phyloP scores from a whole-genome alignment of 176 grass and related monocot species.

The Aegilops speltoides region DNA sequence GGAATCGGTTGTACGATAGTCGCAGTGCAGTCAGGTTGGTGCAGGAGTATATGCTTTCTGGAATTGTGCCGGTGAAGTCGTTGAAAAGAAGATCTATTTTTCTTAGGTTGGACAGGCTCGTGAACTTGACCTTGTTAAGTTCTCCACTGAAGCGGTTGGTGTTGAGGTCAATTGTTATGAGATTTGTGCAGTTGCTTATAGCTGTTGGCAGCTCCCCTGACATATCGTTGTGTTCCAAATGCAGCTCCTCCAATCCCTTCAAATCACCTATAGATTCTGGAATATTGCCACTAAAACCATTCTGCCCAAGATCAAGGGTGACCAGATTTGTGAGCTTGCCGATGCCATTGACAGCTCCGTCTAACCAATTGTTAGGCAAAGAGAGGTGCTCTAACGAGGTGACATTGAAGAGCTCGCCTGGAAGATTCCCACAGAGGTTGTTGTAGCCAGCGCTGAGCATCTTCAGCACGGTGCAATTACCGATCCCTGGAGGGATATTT shows the following conservation, averaged over 20 bases:
- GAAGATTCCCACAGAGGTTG: not conserved
- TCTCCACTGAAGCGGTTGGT: not conserved
- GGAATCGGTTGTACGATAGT: conserved; percentile 17
- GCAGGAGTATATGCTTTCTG: conserved; percentile 49
- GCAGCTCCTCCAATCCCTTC: not conserved
- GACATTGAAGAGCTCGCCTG: not conserved
- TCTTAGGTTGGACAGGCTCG: not conserved
- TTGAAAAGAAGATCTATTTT: not conserved
- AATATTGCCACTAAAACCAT: not conserved
- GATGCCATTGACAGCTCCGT: not conserved
- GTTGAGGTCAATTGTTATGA: not conserved
- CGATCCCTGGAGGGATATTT: not conserved
- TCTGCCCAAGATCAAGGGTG: conserved; percentile 6
- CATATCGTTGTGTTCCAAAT: not conserved
- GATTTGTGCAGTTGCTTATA: conserved; percentile 14
- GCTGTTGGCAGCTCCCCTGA: conserved; percentile 6
- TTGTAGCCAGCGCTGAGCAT: conserved; percentile 3
- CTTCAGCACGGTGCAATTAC: conserved; percentile 4
- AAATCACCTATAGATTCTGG: conserved; percentile 22
- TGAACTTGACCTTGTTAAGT: conserved; percentile 17
- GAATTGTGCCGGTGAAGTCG: conserved; percentile 25
- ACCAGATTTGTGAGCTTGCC: conserved; percentile 16
- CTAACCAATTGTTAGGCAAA: conserved; percentile 16
- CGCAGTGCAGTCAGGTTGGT: conserved; percentile 33
- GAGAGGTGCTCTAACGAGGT: conserved; percentile 22